phyloP scores from a whole-genome alignment of 2,329 filamentous ascomycete genomes.

The Fusarium decemcellulare region DNA sequence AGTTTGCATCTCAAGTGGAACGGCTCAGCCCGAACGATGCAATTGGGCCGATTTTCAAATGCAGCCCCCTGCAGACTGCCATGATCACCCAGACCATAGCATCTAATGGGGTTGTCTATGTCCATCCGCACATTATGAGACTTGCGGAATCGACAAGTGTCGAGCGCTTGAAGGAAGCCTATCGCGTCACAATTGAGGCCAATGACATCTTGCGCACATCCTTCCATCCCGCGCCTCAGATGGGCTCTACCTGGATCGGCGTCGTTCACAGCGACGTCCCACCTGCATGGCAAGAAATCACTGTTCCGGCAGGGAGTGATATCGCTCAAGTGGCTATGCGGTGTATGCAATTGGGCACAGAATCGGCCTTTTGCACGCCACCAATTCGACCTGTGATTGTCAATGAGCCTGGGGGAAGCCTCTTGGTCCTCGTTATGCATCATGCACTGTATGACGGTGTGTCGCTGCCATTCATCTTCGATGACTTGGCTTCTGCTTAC shows the following conservation, averaged over 20 bases:
- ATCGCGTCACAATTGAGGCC: background rate
- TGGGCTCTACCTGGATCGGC: background rate
- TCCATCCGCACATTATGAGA: constrained; percentile 1
- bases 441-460: constrained; percentile 1
- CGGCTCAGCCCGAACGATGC: background rate
- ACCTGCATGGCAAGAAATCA: background rate
- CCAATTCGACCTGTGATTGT: background rate
- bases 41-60: background rate
- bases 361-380: constrained; percentile 1
- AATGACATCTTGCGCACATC: constrained; percentile 6
- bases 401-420: background rate
- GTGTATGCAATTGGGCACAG: background rate
- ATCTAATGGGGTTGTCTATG: background rate
- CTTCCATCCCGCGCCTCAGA: background rate
- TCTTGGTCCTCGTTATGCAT: constrained; percentile 3
- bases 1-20: background rate
- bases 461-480: constrained; percentile 3
- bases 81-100: constrained; percentile 4
- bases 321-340: background rate
- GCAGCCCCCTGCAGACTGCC: background rate
- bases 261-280: constrained; percentile 1
- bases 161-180: constrained; percentile 2
- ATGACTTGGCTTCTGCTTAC: background rate
- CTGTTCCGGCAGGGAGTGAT: background rate
- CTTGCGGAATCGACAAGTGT: constrained; percentile 1